Evolutionary conservation across 1,284 basidiomycete genomes (phyloP), one percentile per base, ranked within the genome.

Genomic region (Ganoderma sinense): DNA sequence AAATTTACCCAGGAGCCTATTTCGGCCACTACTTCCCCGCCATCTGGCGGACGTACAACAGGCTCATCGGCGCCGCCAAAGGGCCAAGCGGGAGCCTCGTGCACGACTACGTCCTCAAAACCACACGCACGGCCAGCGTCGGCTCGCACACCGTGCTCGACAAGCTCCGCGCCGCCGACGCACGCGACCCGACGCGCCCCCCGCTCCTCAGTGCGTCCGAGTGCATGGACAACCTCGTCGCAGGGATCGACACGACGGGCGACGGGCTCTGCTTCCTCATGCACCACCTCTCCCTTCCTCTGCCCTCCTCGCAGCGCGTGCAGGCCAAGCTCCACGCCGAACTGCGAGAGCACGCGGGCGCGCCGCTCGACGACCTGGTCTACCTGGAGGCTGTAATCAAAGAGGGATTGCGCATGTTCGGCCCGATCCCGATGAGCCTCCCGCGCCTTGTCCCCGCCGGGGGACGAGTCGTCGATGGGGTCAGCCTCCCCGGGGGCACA

Each of bases 351-450:
- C 66, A 70, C 62, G 36, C 71, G 8, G 51, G 65, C 7, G 51
- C 56, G 36, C 23, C 67, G 14, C 48, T 98, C 73, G 96, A 98
- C 73, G 84, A 94, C 77, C 97, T 98, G 94, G 88, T 92, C 16
- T 98, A 97, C 82, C 88, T 98, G 56, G 90, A 90, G 75, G 96
- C 96, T 6, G 91, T 95, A 64, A 92, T 98, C 74, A 97, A 97
- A 83, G 97, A 98, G 83, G 94, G 92, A 71, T 85, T 98, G 79
- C 89, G 97, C 31, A 82, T 96, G 70, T 94, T 93, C 81, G 95
- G 95, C 62, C 95, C 97, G 18, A 94, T 97, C 65, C 93, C 93
- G 33, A 96, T 97, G 95, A 94, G 95, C 71, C 72, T 86, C 65
- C 97, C 97, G 29, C 98, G 99, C 85, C 88, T 88, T 76, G 88